Percentiles rank a stretch among this genome's conserved stretches.
Conservation (phyloP, 2,329 filamentous ascomycete species). For the Endothia cerciana region DNA sequence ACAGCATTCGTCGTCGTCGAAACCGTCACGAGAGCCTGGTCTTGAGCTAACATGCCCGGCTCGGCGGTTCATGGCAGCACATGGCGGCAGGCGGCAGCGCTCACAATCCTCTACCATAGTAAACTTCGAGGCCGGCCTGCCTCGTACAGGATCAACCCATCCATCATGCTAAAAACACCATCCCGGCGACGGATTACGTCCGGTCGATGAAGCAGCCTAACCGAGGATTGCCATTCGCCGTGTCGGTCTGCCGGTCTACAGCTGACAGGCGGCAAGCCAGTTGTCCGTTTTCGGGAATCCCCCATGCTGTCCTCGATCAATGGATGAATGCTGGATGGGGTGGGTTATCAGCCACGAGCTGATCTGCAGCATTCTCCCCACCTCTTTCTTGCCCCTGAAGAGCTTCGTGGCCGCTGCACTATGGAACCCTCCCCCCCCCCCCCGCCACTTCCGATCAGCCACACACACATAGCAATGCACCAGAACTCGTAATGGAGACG, state of each 20-base stretch:
- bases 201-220: not conserved
- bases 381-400: conserved; percentile 4
- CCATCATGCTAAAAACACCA: not conserved
- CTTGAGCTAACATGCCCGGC: not conserved
- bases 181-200: not conserved
- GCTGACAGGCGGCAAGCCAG: conserved; percentile 1
- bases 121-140: not conserved
- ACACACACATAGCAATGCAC: not conserved
- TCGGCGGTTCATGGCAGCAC: not conserved
- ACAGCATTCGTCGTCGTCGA: not conserved
- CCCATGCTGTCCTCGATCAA: not conserved
- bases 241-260: not conserved
- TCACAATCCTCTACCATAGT: conserved; percentile 15
- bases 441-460: not conserved
- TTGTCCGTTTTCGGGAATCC: not conserved
- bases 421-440: no score
- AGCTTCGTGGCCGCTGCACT: not conserved
- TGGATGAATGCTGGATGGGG: not conserved
- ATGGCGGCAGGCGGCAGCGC: conserved; percentile 8
- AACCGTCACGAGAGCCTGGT: not conserved
- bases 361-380: not conserved
- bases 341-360: conserved; percentile 2
- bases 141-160: conserved; percentile 10
- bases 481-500: not conserved
- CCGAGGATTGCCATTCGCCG: not conserved